A percentile compares a stretch with the other conserved stretches of the same genome.
Conservation (phyloP, 768 basidiomycete genomes). For the Termitomyces sp. region DNA sequence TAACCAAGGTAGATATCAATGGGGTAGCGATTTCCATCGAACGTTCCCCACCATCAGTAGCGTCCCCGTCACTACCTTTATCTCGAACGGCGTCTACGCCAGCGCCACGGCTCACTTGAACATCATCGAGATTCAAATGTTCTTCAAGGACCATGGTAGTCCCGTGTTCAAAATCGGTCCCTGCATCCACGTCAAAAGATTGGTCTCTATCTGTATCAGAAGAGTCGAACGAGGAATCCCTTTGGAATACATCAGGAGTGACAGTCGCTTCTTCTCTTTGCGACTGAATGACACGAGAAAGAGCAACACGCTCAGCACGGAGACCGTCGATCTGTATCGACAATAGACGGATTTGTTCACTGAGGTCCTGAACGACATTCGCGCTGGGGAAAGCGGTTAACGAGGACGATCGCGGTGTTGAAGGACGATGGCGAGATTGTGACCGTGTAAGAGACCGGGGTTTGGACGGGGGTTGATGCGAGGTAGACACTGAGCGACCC, state of each 20-base stretch:
- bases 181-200: neutral
- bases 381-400: neutral
- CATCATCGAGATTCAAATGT: neutral
- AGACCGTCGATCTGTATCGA: slow-evolving; percentile 25
- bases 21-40: slow-evolving; percentile 17
- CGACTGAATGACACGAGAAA: slow-evolving; percentile 11
- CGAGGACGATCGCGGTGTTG: neutral
- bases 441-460: neutral
- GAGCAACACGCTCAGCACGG: slow-evolving; percentile 22
- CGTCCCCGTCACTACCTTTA: neutral
- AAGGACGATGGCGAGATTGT: neutral
- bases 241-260: neutral
- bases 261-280: slow-evolving; percentile 1
- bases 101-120: neutral
- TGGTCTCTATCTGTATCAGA: neutral
- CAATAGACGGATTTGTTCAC: slow-evolving; percentile 26
- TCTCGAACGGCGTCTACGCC: neutral
- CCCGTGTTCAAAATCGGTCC: neutral
- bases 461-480: neutral
- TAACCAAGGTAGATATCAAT: slow-evolving; percentile 1
- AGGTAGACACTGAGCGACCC: neutral
- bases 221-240: neutral
- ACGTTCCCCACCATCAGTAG: slow-evolving; percentile 12
- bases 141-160: neutral
- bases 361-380: slow-evolving; percentile 13